phyloP scores from a whole-genome alignment of 1,139 yeast genomes.

The Protomyces gravidus region DNA sequence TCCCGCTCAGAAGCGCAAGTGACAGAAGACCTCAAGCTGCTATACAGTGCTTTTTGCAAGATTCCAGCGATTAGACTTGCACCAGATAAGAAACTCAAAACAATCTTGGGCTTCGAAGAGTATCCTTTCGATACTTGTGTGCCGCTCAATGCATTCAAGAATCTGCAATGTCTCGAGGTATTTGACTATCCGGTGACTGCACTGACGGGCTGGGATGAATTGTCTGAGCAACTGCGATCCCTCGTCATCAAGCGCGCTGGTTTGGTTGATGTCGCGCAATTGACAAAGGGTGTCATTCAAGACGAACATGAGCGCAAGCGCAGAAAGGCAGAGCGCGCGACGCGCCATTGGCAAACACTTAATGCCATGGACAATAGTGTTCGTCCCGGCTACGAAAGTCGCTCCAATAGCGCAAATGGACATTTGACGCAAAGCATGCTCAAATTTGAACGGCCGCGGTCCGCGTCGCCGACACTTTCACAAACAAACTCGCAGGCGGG shows the following conservation, averaged over 20 bases:
- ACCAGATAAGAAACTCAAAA: conserved; percentile 55
- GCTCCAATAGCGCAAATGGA: background rate
- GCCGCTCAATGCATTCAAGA: conserved; percentile 58
- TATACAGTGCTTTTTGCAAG: conserved; percentile 63
- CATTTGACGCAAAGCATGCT: background rate
- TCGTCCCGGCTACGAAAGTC: conserved; percentile 4
- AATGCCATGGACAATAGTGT: conserved; percentile 2
- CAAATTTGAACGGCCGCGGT: conserved; percentile 6
- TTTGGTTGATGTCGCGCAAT: conserved; percentile 51
- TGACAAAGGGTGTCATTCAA: conserved; percentile 50
- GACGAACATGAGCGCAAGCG: conserved; percentile 48
- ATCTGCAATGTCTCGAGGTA: conserved; percentile 58
- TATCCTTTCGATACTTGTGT: conserved; percentile 69
- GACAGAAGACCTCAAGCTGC: conserved; percentile 50
- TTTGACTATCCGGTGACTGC: conserved; percentile 61
- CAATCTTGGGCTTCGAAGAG: conserved; percentile 61
- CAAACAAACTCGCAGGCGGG: background rate
- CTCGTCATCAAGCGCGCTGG: conserved; percentile 53
- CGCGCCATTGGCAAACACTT: conserved; percentile 31
- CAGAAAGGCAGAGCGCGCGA: conserved; percentile 42
- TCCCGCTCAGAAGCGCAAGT: conserved; percentile 6
- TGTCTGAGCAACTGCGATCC: conserved; percentile 55
- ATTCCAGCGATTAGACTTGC: conserved; percentile 60
- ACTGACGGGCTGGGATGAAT: conserved; percentile 59
- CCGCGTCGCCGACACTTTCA: conserved; percentile 10